These are phyloP conservation scores for Mangifera indica DNA, from an alignment of 345 rosid genomes.

Conservation along the genomic window DNA sequence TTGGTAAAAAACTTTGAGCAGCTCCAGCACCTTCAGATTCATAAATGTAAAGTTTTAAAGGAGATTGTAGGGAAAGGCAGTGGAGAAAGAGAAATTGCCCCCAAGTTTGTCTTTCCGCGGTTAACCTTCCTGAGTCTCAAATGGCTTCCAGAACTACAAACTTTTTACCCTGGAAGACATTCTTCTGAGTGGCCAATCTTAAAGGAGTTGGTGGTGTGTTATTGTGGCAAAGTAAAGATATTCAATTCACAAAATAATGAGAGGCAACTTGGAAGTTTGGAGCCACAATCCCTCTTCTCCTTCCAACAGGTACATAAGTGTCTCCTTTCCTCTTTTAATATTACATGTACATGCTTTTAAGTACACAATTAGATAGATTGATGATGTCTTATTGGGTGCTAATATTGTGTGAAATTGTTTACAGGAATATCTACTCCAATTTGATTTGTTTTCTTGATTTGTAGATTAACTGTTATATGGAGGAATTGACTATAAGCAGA, in stretches of 20 bases:
- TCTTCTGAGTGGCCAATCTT: not conserved
- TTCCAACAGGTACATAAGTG: too few relatives aligned
- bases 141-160: not conserved
- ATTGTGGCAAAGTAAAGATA: not conserved
- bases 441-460: not conserved
- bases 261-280: too few relatives aligned
- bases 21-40: not conserved
- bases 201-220: not conserved
- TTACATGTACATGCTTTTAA: too few relatives aligned
- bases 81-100: not conserved
- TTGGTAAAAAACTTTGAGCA: not conserved
- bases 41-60: not conserved
- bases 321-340: too few relatives aligned
- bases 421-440: too few relatives aligned
- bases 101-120: not conserved
- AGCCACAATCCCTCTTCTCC: not conserved
- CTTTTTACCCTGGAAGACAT: not conserved
- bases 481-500: not conserved
- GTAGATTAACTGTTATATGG: not conserved
- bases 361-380: too few relatives aligned
- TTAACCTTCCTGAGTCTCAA: not conserved
- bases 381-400: too few relatives aligned
- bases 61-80: not conserved
- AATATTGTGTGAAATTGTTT: too few relatives aligned
- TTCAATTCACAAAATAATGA: not conserved